A percentile compares a stretch with the other conserved stretches of the same genome.
phyloP scores from a whole-genome alignment of 2,329 filamentous ascomycete species.

The Talaromyces atroroseus region DNA sequence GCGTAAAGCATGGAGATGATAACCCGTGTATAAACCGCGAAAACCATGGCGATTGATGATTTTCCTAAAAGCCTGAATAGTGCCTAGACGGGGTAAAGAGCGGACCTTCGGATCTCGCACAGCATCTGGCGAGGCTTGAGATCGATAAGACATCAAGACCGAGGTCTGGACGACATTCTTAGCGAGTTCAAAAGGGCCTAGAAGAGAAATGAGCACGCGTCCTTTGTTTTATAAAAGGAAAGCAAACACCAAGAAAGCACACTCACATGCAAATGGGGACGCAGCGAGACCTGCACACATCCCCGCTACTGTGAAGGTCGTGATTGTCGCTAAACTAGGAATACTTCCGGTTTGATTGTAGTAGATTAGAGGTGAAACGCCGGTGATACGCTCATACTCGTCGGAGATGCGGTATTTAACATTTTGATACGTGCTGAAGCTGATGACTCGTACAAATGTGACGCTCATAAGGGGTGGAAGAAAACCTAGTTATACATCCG shows the following conservation, averaged over 20 bases:
- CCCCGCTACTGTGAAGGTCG: slow-evolving; percentile 41
- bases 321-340: slow-evolving; percentile 36
- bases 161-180: slow-evolving; percentile 48
- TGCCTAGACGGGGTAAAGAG: slow-evolving; percentile 36
- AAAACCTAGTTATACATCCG: slow-evolving; percentile 28
- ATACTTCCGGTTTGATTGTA: slow-evolving; percentile 39
- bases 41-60: slow-evolving; percentile 41
- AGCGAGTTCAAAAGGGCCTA: slow-evolving; percentile 44
- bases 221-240: not conserved
- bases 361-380: slow-evolving; percentile 34
- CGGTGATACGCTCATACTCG: slow-evolving; percentile 35
- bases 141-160: slow-evolving; percentile 40
- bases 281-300: slow-evolving; percentile 38
- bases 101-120: slow-evolving; percentile 31
- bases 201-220: not conserved
- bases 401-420: slow-evolving; percentile 39
- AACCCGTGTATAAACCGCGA: slow-evolving; percentile 42
- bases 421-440: slow-evolving; percentile 43
- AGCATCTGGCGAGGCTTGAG: slow-evolving; percentile 32
- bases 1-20: slow-evolving; percentile 40
- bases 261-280: slow-evolving; percentile 41
- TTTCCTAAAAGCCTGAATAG: slow-evolving; percentile 37
- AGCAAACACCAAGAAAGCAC: not conserved
- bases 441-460: slow-evolving; percentile 41
- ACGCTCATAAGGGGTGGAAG: slow-evolving; percentile 42